A percentile compares a stretch with the other conserved stretches of the same genome.
Conservation (phyloP, 1,284 basidiomycete species). For the Ganoderma lucidum region DNA sequence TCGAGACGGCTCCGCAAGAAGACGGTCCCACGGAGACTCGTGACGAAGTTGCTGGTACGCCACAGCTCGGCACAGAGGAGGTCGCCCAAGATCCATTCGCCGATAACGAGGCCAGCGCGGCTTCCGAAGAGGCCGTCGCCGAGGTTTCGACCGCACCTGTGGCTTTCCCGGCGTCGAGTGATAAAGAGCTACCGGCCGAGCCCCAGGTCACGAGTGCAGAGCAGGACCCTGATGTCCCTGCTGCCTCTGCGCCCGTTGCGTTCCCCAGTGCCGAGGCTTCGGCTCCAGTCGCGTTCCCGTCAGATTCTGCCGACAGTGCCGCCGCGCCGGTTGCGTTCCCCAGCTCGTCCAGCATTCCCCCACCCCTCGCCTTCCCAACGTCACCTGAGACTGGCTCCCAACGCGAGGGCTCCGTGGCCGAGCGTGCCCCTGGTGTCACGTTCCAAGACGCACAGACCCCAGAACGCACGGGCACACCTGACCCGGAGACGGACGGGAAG, state of each 20-base stretch:
- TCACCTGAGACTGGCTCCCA: slow-evolving; percentile 43
- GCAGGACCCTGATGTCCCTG: slow-evolving; percentile 10
- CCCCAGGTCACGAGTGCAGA: slow-evolving; percentile 23
- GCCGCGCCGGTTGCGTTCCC: slow-evolving; percentile 40
- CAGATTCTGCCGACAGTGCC: slow-evolving; percentile 28
- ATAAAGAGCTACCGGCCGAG: slow-evolving; percentile 29
- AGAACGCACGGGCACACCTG: slow-evolving; percentile 63
- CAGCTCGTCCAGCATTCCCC: slow-evolving; percentile 32
- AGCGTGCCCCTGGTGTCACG: slow-evolving; percentile 46
- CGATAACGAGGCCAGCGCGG: slow-evolving; percentile 25
- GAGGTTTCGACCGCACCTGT: slow-evolving; percentile 19
- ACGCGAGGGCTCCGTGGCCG: slow-evolving; percentile 38
- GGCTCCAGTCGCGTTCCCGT: slow-evolving; percentile 39
- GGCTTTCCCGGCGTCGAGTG: slow-evolving; percentile 28
- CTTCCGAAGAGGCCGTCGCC: slow-evolving; percentile 12
- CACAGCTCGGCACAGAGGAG: slow-evolving; percentile 37
- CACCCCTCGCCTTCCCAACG: slow-evolving; percentile 47
- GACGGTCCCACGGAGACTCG: slow-evolving; percentile 31
- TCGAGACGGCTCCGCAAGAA: slow-evolving; percentile 37
- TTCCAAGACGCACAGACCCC: slow-evolving; percentile 48
- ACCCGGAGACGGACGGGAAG: slow-evolving; percentile 76
- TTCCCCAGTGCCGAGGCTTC: slow-evolving; percentile 42
- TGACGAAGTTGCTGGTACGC: slow-evolving; percentile 29
- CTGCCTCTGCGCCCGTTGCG: slow-evolving; percentile 31
- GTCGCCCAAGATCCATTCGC: slow-evolving; percentile 29